A percentile compares a stretch with the other conserved stretches of the same genome.
phyloP scores from a whole-genome alignment of 2,329 filamentous ascomycete species.

The Pestalotiopsis sp. region DNA sequence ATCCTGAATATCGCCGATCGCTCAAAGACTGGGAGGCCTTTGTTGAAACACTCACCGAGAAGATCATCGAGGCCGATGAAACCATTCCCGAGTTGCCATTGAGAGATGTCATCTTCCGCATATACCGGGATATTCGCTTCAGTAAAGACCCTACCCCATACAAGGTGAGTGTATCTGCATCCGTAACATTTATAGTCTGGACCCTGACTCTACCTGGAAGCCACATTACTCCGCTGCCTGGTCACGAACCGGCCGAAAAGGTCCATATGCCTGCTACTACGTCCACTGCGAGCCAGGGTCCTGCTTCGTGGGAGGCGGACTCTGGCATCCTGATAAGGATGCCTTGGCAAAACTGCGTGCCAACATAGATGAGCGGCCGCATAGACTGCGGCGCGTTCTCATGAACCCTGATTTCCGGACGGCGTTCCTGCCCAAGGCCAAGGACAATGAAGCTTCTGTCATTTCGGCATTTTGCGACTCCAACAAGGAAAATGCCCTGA shows the following conservation, averaged over 20 bases:
- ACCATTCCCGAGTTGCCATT: conserved; percentile 85
- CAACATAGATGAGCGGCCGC: conserved; percentile 75
- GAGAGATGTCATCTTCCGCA: conserved; percentile 86
- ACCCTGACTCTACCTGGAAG: conserved; percentile 38
- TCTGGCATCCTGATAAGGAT: conserved; percentile 76
- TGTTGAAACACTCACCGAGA: conserved; percentile 71
- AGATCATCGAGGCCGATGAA: conserved; percentile 72
- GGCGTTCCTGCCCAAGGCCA: conserved; percentile 63
- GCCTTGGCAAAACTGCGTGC: conserved; percentile 69
- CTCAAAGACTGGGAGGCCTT: conserved; percentile 83
- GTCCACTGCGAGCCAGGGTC: conserved; percentile 75
- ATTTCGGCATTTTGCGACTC: conserved; percentile 70
- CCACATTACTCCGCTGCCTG: conserved; percentile 84
- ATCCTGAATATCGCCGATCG: conserved; percentile 76
- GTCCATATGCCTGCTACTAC: conserved; percentile 87
- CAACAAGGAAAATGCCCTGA: conserved; percentile 77
- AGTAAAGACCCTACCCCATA: conserved; percentile 84
- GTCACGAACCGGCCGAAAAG: conserved; percentile 84
- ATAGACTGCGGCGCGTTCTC: conserved; percentile 70
- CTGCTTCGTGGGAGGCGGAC: conserved; percentile 77
- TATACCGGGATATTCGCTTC: conserved; percentile 86
- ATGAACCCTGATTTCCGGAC: conserved; percentile 61
- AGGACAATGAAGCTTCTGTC: conserved; percentile 50
- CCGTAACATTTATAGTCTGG: conserved; percentile 9
- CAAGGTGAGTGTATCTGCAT: conserved; percentile 59